phyloP scores from a whole-genome alignment of 2,329 filamentous ascomycete species.

The Penicillium sp. region DNA sequence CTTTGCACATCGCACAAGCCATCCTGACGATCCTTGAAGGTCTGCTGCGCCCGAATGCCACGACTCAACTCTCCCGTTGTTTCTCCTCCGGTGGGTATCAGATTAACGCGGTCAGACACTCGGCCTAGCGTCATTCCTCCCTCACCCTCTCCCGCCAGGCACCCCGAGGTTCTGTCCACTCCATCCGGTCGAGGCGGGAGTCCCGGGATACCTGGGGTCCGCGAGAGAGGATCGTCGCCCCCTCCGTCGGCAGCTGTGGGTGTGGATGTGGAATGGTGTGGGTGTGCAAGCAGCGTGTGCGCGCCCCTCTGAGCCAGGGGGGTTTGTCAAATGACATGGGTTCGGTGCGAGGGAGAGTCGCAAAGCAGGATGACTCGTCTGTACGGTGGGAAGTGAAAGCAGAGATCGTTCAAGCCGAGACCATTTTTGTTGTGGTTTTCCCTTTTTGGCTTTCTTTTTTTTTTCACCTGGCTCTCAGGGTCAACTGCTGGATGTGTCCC shows the following conservation, averaged over 20 bases:
- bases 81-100: slow-evolving; percentile 1
- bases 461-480: neutral
- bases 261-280: too few species aligned
- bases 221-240: too few species aligned
- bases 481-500: neutral
- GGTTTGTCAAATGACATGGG: slow-evolving; percentile 5
- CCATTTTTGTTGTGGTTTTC: too few species aligned
- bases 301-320: slow-evolving; percentile 1
- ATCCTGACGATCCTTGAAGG: too few species aligned
- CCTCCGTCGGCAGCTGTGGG: too few species aligned
- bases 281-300: too few species aligned
- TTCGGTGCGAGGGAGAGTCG: neutral
- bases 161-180: too few species aligned
- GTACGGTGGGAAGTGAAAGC: neutral
- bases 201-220: too few species aligned
- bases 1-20: neutral
- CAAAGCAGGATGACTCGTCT: neutral
- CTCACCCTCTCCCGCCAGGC: too few species aligned
- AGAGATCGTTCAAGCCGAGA: too few species aligned
- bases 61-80: neutral
- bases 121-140: too few species aligned
- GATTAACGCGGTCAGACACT: slow-evolving; percentile 1
- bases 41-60: slow-evolving; percentile 4
- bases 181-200: too few species aligned
- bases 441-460: neutral